A percentile compares a stretch with the other conserved stretches of the same genome.
These are phyloP conservation scores for Xylariaceae sp. DNA, from an alignment of 2,329 filamentous ascomycete species.

Conservation along the genomic window DNA sequence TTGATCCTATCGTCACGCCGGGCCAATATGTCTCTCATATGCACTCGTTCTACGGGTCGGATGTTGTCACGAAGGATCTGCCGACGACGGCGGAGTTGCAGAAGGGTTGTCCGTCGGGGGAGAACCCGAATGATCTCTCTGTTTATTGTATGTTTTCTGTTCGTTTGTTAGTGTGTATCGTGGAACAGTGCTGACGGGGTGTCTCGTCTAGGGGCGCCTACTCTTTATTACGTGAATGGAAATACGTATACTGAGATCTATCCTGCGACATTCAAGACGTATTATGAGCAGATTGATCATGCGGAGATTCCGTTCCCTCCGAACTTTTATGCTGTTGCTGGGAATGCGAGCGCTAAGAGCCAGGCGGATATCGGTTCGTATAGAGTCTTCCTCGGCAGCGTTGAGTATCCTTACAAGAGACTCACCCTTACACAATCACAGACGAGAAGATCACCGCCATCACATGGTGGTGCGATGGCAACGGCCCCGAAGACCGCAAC, in stretches of 20 bases:
- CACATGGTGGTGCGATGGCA: conserved; percentile 48
- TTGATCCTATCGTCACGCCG: conserved; percentile 38
- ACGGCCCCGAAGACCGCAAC: conserved; percentile 40
- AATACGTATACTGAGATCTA: conserved; percentile 47
- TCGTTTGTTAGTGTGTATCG: background rate
- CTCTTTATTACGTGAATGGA: conserved; percentile 49
- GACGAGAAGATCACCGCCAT: conserved; percentile 40
- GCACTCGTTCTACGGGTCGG: conserved; percentile 38
- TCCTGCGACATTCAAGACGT: conserved; percentile 52
- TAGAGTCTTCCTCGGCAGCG: background rate
- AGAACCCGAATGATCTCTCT: conserved; percentile 42
- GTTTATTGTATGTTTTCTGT: conserved; percentile 34
- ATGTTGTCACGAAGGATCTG: conserved; percentile 32
- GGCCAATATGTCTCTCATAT: conserved; percentile 34
- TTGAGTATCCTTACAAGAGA: background rate
- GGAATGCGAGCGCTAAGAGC: conserved; percentile 48
- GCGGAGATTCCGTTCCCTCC: conserved; percentile 54
- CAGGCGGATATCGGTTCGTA: conserved; percentile 38
- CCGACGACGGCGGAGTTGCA: conserved; percentile 41
- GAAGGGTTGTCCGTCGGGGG: conserved; percentile 36
- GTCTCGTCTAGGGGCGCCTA: conserved; percentile 47
- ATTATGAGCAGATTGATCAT: conserved; percentile 52
- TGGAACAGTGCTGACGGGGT: background rate
- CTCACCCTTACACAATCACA: background rate
- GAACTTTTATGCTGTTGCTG: conserved; percentile 51